Evolutionary conservation across 352 stramenopile genomes (phyloP), one percentile per base, ranked within the genome.

Genomic region (Lagenidium sp.): DNA sequence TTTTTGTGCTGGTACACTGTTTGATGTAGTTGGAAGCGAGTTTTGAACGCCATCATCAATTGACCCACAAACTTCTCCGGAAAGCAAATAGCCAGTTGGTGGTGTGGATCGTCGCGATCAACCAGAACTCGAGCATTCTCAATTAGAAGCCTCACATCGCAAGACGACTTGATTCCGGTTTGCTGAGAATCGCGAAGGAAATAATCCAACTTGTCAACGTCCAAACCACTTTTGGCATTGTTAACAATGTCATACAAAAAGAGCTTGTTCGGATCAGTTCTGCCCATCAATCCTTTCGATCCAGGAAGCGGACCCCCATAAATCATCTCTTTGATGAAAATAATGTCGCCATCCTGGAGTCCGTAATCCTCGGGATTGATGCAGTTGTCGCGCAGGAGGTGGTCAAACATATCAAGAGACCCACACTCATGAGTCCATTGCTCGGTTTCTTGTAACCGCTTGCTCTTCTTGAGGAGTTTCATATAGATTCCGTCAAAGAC

Each of bases 151-250:
- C 84, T 60, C 0, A 74, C 72, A 28, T 94, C 76, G 26, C 79
- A 91, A 15, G 63, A 80, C 24, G 77, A 65, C 52, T 86, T 85
- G 2, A 73, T 76, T 4, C 84, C 84, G 0, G 82, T 86, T 23
- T 92, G 69, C 6, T 68, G 52, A 0, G 78, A 75, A 38, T 96
- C 85, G 6, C 85, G 75, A 55, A 91, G 68, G 36, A 95, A 93
- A 40, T 96, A 96, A 47, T 95, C 85, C 2, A 96, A 60, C 51
- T 95, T 96, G 62, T 95, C 85, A 6, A 94, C 82, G 34, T 96
- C 85, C 0, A 96, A 55, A 10, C 81, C 82, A 31, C 76, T 94
- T 13, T 77, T 61, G 3, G 80, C 59, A 47, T 96, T 96, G 44
- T 92, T 94, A 20, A 96, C 82, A 44, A 96, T 77, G 47, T 94